Conservation (phyloP, 768 basidiomycete genomes). For the Daedalea quercina region DNA sequence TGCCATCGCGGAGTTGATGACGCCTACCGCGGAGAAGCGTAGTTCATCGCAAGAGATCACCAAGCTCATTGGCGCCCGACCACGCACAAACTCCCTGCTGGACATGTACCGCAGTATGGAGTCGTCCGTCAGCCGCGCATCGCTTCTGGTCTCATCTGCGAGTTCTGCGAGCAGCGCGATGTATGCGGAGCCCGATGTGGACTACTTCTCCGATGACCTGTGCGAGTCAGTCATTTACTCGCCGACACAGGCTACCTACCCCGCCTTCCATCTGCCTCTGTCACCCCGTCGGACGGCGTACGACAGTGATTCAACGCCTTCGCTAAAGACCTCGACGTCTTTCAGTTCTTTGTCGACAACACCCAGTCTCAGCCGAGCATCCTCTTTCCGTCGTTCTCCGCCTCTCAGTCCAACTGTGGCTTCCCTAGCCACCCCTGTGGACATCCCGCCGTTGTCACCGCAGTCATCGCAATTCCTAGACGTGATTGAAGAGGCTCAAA, state of each 20-base stretch:
- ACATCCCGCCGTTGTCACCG: constrained; percentile 15
- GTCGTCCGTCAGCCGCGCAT: constrained; percentile 3
- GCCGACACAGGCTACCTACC: constrained; percentile 12
- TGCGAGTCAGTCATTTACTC: constrained; percentile 17
- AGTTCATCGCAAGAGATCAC: not conserved
- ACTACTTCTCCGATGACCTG: constrained; percentile 24
- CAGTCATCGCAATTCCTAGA: constrained; percentile 19
- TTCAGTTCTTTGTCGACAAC: constrained; percentile 22
- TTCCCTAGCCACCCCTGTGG: constrained; percentile 25
- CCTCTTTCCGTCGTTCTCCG: constrained; percentile 25
- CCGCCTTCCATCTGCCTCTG: constrained; percentile 28
- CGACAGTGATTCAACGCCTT: constrained; percentile 40
- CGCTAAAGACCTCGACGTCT: constrained; percentile 29
- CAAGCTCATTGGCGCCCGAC: not conserved
- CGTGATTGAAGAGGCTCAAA: constrained; percentile 32
- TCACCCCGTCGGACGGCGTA: constrained; percentile 25
- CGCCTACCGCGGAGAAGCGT: constrained; percentile 19
- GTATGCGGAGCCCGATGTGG: constrained; percentile 26
- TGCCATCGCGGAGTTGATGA: constrained; percentile 44
- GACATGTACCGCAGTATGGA: constrained; percentile 1
- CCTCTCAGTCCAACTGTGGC: constrained; percentile 27
- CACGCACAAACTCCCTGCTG: constrained; percentile 1
- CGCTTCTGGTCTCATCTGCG: not conserved
- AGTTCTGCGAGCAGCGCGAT: not conserved
- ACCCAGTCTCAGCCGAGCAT: constrained; percentile 19